phyloP scores from a whole-genome alignment of 2,329 filamentous ascomycete species.

The Penicillium glabrum region DNA sequence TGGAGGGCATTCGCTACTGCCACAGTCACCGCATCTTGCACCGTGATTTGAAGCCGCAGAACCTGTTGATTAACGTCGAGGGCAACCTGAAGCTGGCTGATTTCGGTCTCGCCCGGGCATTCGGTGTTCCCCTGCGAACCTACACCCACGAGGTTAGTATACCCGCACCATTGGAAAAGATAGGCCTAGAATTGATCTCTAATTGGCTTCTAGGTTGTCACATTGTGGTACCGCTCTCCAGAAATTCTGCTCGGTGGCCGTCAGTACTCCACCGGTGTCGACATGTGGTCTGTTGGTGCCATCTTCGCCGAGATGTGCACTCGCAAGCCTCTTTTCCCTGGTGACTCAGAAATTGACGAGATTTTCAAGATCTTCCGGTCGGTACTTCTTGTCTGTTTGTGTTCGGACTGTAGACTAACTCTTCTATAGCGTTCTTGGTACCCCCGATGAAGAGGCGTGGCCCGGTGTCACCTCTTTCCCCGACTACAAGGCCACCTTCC shows the following conservation, averaged over 20 bases:
- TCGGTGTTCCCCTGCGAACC: constrained; percentile 85
- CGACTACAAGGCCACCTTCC: constrained; percentile 89
- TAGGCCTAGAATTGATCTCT: neutral
- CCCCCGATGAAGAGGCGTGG: constrained; percentile 78
- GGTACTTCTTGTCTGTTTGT: constrained; percentile 23
- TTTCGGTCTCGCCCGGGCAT: constrained; percentile 85
- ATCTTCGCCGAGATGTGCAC: constrained; percentile 98
- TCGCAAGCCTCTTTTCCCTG: constrained; percentile 86
- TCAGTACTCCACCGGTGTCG: constrained; percentile 90
- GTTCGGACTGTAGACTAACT: constrained; percentile 3
- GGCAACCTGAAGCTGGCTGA: constrained; percentile 89
- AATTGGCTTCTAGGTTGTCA: constrained; percentile 64
- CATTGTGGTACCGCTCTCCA: constrained; percentile 87
- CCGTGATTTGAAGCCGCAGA: constrained; percentile 87
- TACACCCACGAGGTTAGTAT: constrained; percentile 77
- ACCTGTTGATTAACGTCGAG: constrained; percentile 80
- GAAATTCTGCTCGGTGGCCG: constrained; percentile 88
- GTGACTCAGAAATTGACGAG: constrained; percentile 89
- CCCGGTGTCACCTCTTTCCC: constrained; percentile 92
- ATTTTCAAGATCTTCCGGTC: constrained; percentile 95
- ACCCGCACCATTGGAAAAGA: neutral
- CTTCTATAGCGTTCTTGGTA: constrained; percentile 68
- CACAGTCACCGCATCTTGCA: constrained; percentile 85
- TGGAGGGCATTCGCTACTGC: constrained; percentile 82
- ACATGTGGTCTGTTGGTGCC: constrained; percentile 94